Base-by-base conservation (phyloP, 805 yeast genomes). In the Lipomyces yamadae region DNA sequence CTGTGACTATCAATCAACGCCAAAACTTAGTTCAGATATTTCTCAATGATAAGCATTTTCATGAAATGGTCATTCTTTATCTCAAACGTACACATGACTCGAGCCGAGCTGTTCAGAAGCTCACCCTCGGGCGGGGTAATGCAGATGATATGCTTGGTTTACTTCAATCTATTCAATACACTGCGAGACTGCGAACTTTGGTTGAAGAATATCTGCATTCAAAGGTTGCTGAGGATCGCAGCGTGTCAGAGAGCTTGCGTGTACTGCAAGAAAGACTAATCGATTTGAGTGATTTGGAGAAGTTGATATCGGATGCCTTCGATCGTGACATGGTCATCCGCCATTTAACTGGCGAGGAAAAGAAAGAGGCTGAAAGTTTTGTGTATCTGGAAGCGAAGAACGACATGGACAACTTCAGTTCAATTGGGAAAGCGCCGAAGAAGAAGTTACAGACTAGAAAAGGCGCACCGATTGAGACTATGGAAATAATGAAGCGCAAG, bases 41-140 rank as follows among this genome's bases (percentile, higher is more conserved):
- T 56, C 48, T 73, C 24, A 68, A 70, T 2, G 76, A 79, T 24
- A 75, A 88, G 55, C 80, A 79, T 15, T 77, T 80, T 2, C 79
- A 87, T 2, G 82, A 85, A 1, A 92, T 89, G 75, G 78, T 91
- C 32, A 81, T 83, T 11, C 79, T 91, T 62, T 82, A 87, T 39
- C 75, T 92, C 0, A 88, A 89, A 69, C 79, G 87, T 55, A 80
- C 82, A 55, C 85, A 86, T 35, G 85, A 78, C 68, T 75, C 77
- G 1, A 75, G 75, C 34, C 73, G 80, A 24, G 68, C 76, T 8
- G 63, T 80, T 1, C 82, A 80, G 62, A 73, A 74, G 58, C 72
- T 80, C n/a, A 67, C 76, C 18, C 61, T 78, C 67, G 82, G 82
- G 3, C 77, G 79, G 52, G 82, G 84, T 0, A 79, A 78, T 29